A percentile compares a stretch with the other conserved stretches of the same genome.
Conservation (phyloP, 2,329 filamentous ascomycete genomes). For the Colletotrichum higginsianum region DNA sequence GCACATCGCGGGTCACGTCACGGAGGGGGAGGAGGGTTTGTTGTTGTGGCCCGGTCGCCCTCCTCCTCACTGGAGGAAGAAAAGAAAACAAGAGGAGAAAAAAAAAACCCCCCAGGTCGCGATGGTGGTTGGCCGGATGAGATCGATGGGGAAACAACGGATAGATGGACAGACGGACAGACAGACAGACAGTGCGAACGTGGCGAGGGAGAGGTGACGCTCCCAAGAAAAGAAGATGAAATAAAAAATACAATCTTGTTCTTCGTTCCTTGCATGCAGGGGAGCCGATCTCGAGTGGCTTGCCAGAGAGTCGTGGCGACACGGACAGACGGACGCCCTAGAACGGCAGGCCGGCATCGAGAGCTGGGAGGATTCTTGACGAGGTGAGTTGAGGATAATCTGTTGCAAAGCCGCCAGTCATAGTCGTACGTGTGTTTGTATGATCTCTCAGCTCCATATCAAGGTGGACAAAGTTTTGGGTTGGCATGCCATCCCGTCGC, state of each 20-base stretch:
- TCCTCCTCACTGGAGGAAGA: neutral
- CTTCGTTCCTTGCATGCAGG: constrained; percentile 1
- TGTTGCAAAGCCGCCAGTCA: neutral
- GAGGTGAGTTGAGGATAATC: neutral
- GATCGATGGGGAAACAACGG: too few species aligned
- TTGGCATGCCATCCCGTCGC: constrained; percentile 3
- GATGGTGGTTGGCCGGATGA: too few species aligned
- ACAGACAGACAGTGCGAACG: too few species aligned
- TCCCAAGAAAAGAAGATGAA: neutral
- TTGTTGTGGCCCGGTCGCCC: too few species aligned
- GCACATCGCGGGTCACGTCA: constrained; percentile 2
- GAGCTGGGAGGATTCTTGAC: neutral
- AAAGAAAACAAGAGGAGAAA: too few species aligned
- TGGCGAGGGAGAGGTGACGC: too few species aligned
- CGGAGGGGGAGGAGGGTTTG: too few species aligned
- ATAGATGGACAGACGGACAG: too few species aligned
- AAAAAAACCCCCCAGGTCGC: neutral
- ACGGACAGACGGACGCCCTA: neutral
- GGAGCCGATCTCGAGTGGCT: neutral
- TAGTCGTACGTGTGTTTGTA: neutral
- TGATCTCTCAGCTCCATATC: constrained; percentile 3
- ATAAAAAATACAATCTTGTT: neutral
- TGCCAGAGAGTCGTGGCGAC: neutral
- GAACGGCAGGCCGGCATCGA: neutral
- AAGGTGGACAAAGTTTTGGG: neutral